Base-by-base conservation (phyloP, 768 basidiomycete species). In the Suillus paluster region DNA sequence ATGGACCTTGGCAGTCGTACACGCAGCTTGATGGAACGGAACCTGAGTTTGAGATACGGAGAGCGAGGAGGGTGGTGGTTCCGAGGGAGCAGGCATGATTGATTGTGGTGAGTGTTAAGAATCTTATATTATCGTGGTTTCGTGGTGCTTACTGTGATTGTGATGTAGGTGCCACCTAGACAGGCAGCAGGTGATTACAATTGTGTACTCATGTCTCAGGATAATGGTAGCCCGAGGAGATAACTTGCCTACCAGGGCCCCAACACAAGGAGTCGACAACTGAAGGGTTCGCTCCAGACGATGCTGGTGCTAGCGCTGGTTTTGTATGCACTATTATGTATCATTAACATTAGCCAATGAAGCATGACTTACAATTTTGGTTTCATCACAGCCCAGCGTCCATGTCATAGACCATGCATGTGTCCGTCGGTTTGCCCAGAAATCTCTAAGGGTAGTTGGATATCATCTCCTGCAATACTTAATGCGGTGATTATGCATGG, bases 81-180 rank as follows among this genome's bases (percentile, higher is more conserved):
- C 58, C 53, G 44, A 62, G 53, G 62, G 65, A 64, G 44, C 72
- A 59, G 46, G 74, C 67, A 1, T 52, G 63, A 45, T 42, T 74
- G 56, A 58, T 74, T 57, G 66, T 48, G 48, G 73, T 72, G 44
- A 63, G 66, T 19, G 15, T 6, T 30, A 3, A 7, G 15, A n/a
- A 25, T 25, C 9, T 17, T 23, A 8, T 27, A 19, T n/a, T n/a
- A n/a, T n/a, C n/a, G n/a, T n/a, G n/a, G n/a, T n/a, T n/a, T n/a
- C n/a, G 17, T 49, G 9, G 17, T 57, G 60, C 65, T 56, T 27
- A 71, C 59, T 48, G 12, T 9, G 9, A 49, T 17, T 27, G 48
- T 30, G 27, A 14, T 10, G 21, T 62, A 75, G 74, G 67, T 75
- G 19, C 69, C 74, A 36, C 67, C 73, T 45, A 67, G 61, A 49